phyloP scores from a whole-genome alignment of 306 rosid species.

The Malus asiatica region DNA sequence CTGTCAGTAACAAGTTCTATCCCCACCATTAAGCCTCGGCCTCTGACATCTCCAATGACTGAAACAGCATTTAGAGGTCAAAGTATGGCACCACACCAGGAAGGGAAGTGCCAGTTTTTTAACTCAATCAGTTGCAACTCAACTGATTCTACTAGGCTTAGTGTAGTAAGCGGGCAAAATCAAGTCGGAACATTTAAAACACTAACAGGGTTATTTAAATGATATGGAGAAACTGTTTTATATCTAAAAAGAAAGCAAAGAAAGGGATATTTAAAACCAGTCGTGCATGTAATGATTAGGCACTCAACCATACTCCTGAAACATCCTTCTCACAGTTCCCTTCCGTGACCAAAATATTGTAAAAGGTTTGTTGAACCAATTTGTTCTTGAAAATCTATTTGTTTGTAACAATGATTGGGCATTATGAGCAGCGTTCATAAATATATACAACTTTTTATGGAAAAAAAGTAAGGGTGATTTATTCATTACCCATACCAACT shows the following conservation, averaged over 20 bases:
- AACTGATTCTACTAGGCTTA: not conserved
- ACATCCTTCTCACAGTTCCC: no score
- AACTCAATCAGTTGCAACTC: not conserved
- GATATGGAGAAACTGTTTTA: not conserved
- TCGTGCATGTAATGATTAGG: no score
- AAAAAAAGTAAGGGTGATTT: no score
- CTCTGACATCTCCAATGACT: conserved; percentile 88
- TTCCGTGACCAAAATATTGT: no score
- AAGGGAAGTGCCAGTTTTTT: not conserved
- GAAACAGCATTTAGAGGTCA: not conserved
- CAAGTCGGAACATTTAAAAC: not conserved
- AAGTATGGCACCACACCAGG: not conserved
- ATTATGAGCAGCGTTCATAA: no score
- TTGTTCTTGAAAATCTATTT: no score
- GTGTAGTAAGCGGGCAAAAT: not conserved
- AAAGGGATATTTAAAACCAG: no score
- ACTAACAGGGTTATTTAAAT: not conserved
- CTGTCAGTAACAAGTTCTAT: conserved; percentile 62
- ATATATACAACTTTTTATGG: no score
- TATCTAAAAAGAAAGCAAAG: not conserved
- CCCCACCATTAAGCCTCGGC: conserved; percentile 84
- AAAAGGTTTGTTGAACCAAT: no score
- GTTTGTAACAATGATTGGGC: no score
- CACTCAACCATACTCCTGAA: no score
- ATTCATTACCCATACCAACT: no score